Evolutionary conservation across 192 early-diverging fungal genomes (phyloP).

Genomic region (Obelidium mucronatum): DNA sequence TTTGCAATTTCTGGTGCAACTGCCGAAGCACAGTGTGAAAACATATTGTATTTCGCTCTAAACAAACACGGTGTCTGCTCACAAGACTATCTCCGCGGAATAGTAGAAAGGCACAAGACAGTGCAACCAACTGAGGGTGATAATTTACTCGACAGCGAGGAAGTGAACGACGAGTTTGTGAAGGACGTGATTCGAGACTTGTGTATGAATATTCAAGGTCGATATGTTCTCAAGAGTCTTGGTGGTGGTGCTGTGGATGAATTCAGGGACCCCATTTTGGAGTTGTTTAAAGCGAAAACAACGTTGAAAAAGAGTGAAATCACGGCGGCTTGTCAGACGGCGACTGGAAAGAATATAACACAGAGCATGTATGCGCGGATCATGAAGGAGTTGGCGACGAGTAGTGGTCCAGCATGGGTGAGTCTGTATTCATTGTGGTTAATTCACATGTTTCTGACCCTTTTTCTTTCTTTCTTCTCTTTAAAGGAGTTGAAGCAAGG

Average conservation of each 20-base stretch:
- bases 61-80: slow-evolving; percentile 28
- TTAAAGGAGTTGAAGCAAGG: too few relatives aligned
- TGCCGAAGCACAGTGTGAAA: slow-evolving; percentile 6
- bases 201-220: slow-evolving; percentile 12
- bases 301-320: slow-evolving; percentile 29
- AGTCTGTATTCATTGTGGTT: background rate
- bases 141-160: slow-evolving; percentile 21
- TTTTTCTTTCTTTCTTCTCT: too few relatives aligned
- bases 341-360: slow-evolving; percentile 24
- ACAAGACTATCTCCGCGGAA: background rate
- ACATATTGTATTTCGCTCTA: slow-evolving; percentile 10
- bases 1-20: slow-evolving; percentile 16
- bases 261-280: slow-evolving; percentile 28
- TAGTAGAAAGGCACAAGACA: slow-evolving; percentile 1
- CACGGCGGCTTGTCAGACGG: slow-evolving; percentile 20
- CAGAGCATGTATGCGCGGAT: slow-evolving; percentile 35
- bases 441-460: too few relatives aligned
- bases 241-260: slow-evolving; percentile 6
- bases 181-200: background rate
- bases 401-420: slow-evolving; percentile 31
- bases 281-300: slow-evolving; percentile 21
- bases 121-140: background rate
- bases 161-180: slow-evolving; percentile 10
- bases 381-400: slow-evolving; percentile 39
- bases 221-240: slow-evolving; percentile 13